These are phyloP conservation scores for Gaeumannomyces tritici DNA, from an alignment of 2,329 filamentous ascomycete genomes.

Conservation along the genomic window DNA sequence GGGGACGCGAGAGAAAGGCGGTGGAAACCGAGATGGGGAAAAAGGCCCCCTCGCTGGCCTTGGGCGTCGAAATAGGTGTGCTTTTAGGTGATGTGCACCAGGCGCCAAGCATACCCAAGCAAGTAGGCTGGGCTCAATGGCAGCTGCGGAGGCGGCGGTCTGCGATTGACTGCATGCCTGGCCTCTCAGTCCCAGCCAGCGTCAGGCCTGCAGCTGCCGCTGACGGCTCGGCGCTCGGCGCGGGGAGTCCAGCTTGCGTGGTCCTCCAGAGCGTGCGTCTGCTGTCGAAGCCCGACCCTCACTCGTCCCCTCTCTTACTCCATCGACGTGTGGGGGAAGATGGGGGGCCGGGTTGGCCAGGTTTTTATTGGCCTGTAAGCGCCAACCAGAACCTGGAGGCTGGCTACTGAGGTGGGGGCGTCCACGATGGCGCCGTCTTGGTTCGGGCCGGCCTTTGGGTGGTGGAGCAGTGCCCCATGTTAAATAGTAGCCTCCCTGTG, in stretches of 20 bases:
- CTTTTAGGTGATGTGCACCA: neutral
- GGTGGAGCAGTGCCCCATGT: neutral
- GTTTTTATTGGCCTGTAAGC: neutral
- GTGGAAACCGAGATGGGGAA: neutral
- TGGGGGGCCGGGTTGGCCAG: neutral
- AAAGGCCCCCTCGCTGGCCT: neutral
- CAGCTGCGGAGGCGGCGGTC: neutral
- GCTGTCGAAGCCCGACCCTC: neutral
- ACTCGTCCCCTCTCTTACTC: neutral
- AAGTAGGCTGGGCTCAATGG: neutral
- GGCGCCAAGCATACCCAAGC: neutral
- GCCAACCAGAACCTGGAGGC: neutral
- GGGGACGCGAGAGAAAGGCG: neutral
- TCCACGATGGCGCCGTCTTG: neutral
- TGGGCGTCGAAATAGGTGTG: neutral
- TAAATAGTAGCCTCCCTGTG: neutral
- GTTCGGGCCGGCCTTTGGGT: neutral
- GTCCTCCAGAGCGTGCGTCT: neutral
- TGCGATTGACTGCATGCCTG: neutral
- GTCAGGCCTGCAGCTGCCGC: neutral
- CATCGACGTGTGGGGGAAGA: neutral
- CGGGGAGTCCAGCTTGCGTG: neutral
- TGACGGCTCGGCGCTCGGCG: neutral
- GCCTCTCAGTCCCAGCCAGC: no score
- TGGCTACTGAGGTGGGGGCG: neutral